Conservation (phyloP, 257 asterid species). For the Pogostemon cablin region DNA sequence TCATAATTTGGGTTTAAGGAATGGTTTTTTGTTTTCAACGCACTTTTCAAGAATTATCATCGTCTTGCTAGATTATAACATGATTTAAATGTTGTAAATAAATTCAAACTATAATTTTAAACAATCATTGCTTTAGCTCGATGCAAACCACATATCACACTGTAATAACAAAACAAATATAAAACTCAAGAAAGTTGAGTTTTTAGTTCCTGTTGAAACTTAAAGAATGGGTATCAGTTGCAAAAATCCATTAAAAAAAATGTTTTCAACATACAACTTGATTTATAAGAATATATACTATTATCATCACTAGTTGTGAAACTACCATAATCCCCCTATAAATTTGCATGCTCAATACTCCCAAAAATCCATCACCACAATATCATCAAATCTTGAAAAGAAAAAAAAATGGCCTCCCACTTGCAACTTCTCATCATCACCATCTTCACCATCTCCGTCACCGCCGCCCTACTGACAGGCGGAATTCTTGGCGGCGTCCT, state of each 20-base stretch:
- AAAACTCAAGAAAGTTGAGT: no score
- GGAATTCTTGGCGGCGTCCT: constrained; percentile 15
- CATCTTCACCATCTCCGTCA: background rate
- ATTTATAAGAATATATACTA: background rate
- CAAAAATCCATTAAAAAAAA: background rate
- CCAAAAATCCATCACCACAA: background rate
- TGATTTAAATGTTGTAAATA: no score
- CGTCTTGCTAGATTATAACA: no score
- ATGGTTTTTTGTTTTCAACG: no score
- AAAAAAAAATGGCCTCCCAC: background rate
- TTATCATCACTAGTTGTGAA: no score
- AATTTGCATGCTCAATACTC: background rate
- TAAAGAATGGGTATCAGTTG: background rate
- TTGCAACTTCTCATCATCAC: background rate
- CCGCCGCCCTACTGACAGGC: background rate
- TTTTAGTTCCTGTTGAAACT: no score
- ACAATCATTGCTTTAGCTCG: no score
- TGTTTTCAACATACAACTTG: background rate
- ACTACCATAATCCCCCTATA: background rate
- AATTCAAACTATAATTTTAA: no score
- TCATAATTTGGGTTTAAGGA: no score
- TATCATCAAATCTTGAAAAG: background rate
- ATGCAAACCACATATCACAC: no score
- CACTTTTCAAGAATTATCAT: no score
- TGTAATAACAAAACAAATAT: no score